A percentile compares a stretch with the other conserved stretches of the same genome.
Conservation (phyloP, 805 yeast species). For the Starmerella scarabaei region DNA sequence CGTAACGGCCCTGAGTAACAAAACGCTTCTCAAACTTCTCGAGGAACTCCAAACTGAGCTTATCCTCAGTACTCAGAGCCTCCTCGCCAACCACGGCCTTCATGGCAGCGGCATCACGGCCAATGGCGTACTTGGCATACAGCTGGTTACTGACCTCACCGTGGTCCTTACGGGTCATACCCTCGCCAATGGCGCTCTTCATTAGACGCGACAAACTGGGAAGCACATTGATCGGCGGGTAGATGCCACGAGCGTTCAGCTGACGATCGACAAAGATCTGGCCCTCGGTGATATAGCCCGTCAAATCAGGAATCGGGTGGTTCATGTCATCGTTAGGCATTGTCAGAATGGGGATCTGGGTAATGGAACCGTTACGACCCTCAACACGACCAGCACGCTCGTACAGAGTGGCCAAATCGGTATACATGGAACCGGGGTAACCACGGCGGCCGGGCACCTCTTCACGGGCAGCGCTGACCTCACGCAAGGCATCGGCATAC, state of each 20-base stretch:
- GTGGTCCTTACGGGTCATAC: conserved; percentile 98
- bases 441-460: conserved; percentile 99
- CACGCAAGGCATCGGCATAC: conserved; percentile 99
- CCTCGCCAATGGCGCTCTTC: conserved; percentile 99
- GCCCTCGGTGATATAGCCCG: conserved; percentile 98
- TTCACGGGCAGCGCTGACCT: conserved; percentile 99
- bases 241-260: conserved; percentile 88
- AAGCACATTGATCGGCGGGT: conserved; percentile 96
- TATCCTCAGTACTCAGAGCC: conserved; percentile 94
- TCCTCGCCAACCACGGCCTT: conserved; percentile 99
- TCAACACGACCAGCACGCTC: conserved; percentile 99
- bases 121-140: conserved; percentile 98
- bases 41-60: conserved; percentile 89
- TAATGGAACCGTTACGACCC: conserved; percentile 98
- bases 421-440: conserved; percentile 99
- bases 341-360: conserved; percentile 96
- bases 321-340: conserved; percentile 99
- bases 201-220: conserved; percentile 95
- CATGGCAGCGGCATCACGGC: conserved; percentile 99
- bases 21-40: conserved; percentile 96
- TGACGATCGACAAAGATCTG: conserved; percentile 97
- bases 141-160: conserved; percentile 98
- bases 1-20: conserved; percentile 93
- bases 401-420: conserved; percentile 96
- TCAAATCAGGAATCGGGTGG: conserved; percentile 99